These are phyloP conservation scores for Termitomyces sp. DNA, from an alignment of 768 basidiomycete species.

Conservation along the genomic window DNA sequence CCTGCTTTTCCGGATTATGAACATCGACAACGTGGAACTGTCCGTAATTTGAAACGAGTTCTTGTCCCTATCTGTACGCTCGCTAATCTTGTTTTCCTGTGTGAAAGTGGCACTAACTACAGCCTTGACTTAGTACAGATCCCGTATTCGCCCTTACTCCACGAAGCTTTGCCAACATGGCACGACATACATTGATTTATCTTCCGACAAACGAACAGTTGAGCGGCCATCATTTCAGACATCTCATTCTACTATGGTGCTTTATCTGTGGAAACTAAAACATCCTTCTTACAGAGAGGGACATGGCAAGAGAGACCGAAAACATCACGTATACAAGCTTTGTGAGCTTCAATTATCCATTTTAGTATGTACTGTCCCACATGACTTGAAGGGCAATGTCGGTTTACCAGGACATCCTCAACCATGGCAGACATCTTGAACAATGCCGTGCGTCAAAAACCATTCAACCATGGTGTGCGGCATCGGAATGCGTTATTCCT, in stretches of 20 bases:
- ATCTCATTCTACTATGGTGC: not conserved
- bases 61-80: not conserved
- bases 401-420: not conserved
- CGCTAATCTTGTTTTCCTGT: no score
- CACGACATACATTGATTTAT: not conserved
- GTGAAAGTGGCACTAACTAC: not conserved
- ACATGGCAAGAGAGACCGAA: not conserved
- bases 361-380: no score
- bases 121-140: not conserved
- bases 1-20: not conserved
- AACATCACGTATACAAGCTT: not conserved
- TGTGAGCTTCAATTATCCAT: no score
- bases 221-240: not conserved
- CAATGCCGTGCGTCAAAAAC: not conserved
- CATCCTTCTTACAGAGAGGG: not conserved
- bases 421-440: not conserved
- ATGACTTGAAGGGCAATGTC: no score
- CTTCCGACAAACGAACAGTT: not conserved
- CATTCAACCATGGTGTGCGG: no score
- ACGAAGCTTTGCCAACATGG: not conserved
- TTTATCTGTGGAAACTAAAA: not conserved
- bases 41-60: not conserved
- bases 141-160: not conserved
- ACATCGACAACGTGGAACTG: not conserved
- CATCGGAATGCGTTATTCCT: not conserved